phyloP scores from a whole-genome alignment of 2,329 filamentous ascomycete species.

The Pseudogymnoascus sp. region DNA sequence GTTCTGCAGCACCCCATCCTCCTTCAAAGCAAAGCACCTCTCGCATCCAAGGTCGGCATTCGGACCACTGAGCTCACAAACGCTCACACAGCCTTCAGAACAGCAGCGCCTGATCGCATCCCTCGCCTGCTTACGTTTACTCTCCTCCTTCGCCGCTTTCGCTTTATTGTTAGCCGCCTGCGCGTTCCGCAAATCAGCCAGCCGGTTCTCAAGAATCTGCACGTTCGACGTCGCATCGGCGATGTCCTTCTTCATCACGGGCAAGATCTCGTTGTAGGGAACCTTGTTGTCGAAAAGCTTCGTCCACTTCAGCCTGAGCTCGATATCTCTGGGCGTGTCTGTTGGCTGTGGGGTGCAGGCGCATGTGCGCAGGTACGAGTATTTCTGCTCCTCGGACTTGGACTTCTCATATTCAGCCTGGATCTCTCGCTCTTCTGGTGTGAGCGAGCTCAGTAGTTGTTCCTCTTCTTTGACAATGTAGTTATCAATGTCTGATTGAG shows the following conservation, averaged over 20 bases:
- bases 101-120: not conserved
- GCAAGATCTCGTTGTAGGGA: not conserved
- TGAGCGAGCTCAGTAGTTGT: not conserved
- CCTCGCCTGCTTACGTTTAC: not conserved
- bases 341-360: not conserved
- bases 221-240: not conserved
- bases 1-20: not conserved
- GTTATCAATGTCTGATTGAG: not conserved
- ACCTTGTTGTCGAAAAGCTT: not conserved
- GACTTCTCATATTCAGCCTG: not conserved
- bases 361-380: not conserved
- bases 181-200: not conserved
- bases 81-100: not conserved
- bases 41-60: not conserved
- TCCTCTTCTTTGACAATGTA: not conserved
- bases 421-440: not conserved
- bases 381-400: not conserved
- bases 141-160: slow-evolving; percentile 1
- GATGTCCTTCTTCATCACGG: not conserved
- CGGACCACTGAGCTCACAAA: not conserved
- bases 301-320: not conserved
- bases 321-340: not conserved
- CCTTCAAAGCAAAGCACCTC: slow-evolving; percentile 4
- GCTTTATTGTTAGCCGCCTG: slow-evolving; percentile 4
- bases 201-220: not conserved